Conservation (phyloP, 768 basidiomycete species). For the Rhizopogon salebrosus region DNA sequence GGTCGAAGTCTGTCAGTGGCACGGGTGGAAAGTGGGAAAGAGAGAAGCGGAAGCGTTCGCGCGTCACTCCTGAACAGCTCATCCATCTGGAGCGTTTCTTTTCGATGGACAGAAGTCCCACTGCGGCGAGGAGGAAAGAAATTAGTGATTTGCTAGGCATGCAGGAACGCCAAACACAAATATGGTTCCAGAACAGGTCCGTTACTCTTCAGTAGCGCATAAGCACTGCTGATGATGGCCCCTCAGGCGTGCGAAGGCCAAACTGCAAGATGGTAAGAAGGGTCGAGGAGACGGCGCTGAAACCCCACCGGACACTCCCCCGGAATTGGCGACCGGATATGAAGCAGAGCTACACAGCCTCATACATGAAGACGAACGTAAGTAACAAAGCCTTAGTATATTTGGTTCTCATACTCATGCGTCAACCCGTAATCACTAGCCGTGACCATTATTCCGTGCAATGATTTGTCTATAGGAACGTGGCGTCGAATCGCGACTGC, state of each 20-base stretch:
- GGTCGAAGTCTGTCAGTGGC: constrained; percentile 26
- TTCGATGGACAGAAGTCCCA: constrained; percentile 63
- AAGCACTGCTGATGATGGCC: constrained; percentile 1
- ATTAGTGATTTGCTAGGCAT: constrained; percentile 73
- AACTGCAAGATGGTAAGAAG: constrained; percentile 60
- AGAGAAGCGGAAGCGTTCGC: constrained; percentile 69
- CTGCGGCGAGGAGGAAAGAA: constrained; percentile 63
- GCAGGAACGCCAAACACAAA: constrained; percentile 84
- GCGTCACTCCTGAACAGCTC: constrained; percentile 80
- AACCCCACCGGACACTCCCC: constrained; percentile 43
- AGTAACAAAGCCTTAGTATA: constrained; percentile 22
- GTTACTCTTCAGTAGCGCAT: neutral
- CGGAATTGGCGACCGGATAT: constrained; percentile 45
- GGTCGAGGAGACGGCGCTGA: constrained; percentile 28
- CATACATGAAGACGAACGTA: constrained; percentile 77
- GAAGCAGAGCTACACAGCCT: constrained; percentile 57
- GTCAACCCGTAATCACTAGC: constrained; percentile 34
- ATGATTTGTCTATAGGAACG: constrained; percentile 66
- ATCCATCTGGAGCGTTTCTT: constrained; percentile 70
- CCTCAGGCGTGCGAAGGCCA: constrained; percentile 75
- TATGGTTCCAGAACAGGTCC: constrained; percentile 84
- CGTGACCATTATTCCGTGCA: constrained; percentile 72
- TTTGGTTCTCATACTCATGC: neutral
- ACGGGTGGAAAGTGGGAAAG: constrained; percentile 28
- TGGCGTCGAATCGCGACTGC: constrained; percentile 71